These are phyloP conservation scores for Trichoderma sp. DNA, from an alignment of 2,329 filamentous ascomycete genomes.

Conservation along the genomic window DNA sequence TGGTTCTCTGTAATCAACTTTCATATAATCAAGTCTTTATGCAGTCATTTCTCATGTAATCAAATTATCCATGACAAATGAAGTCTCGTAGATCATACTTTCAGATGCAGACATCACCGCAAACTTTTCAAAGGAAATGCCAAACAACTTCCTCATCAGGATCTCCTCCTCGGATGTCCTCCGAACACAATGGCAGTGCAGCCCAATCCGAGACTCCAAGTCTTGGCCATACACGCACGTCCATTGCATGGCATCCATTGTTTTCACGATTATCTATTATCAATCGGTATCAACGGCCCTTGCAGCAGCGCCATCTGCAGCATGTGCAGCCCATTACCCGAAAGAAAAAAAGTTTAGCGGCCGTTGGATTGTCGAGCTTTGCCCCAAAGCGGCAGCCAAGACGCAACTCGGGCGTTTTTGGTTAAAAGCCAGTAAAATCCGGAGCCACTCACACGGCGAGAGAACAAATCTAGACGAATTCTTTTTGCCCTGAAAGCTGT, in stretches of 20 bases:
- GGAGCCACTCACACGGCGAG: neutral
- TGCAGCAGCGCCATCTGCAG: neutral
- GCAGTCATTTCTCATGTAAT: neutral
- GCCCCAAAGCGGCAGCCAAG: constrained; percentile 32
- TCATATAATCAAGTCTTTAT: neutral
- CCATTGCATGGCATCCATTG: neutral
- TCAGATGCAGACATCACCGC: neutral
- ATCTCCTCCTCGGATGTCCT: neutral
- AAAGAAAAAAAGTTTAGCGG: constrained; percentile 19
- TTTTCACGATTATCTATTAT: neutral
- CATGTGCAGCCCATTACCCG: neutral
- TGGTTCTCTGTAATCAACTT: neutral
- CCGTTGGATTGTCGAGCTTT: constrained; percentile 23
- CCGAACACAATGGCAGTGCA: neutral
- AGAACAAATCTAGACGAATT: neutral
- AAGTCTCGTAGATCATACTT: neutral
- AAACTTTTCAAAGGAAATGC: neutral
- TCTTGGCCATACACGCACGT: neutral
- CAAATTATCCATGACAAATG: neutral
- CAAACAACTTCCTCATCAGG: constrained; percentile 17
- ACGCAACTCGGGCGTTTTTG: constrained; percentile 24
- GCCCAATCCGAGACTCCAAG: no score
- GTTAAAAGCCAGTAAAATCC: neutral
- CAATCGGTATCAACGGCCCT: neutral
- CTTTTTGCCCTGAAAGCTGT: neutral